Conservation (phyloP, 2,329 filamentous ascomycete genomes). For the Arthrobotrys conoides region DNA sequence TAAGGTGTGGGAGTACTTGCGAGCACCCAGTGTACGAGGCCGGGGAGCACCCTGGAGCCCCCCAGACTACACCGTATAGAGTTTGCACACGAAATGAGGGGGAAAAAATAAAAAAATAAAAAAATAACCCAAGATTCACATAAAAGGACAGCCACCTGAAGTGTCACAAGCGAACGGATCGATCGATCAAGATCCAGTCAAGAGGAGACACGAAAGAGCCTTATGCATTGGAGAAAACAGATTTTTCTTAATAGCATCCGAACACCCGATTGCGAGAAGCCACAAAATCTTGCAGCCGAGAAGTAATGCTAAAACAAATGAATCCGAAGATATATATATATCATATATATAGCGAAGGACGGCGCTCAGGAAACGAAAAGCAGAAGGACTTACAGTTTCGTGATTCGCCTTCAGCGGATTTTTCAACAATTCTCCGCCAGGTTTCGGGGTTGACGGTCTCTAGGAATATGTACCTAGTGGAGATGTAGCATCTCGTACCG, state of each 20-base stretch:
- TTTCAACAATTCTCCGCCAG: slow-evolving; percentile 31
- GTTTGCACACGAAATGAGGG: not conserved
- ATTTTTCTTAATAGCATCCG: not conserved
- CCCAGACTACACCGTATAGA: not conserved
- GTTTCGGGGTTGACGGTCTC: slow-evolving; percentile 23
- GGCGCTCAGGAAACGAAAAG: slow-evolving; percentile 22
- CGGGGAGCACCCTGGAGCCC: not conserved
- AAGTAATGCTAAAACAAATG: slow-evolving; percentile 32
- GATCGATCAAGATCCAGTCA: slow-evolving; percentile 32
- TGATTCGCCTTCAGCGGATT: slow-evolving; percentile 6
- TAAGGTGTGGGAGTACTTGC: slow-evolving; percentile 26
- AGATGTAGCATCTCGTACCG: slow-evolving; percentile 51
- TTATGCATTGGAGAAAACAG: not conserved
- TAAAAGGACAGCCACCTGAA: not conserved
- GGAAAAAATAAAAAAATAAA: not conserved
- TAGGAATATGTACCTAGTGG: slow-evolving; percentile 31
- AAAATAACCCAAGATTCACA: not conserved
- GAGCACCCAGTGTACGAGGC: not conserved
- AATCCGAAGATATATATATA: slow-evolving; percentile 16
- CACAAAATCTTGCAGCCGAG: slow-evolving; percentile 24
- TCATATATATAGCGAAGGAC: slow-evolving; percentile 5
- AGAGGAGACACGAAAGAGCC: slow-evolving; percentile 17
- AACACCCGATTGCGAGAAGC: slow-evolving; percentile 16
- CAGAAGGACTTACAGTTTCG: slow-evolving; percentile 21
- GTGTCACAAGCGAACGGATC: slow-evolving; percentile 25